Conservation (phyloP, 306 rosid species). For the Benincasa hispida region DNA sequence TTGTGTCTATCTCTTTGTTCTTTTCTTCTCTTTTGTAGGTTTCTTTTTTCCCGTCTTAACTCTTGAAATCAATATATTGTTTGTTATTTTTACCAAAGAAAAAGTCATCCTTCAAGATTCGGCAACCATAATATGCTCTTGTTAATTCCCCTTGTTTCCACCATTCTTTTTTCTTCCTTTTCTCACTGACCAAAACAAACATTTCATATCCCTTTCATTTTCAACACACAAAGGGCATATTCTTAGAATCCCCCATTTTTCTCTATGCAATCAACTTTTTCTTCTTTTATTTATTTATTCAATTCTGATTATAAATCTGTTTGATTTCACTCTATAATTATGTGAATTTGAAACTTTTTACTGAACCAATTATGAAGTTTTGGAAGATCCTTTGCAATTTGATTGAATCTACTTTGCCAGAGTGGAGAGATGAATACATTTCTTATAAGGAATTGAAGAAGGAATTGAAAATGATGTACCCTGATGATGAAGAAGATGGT, state of each 20-base stretch:
- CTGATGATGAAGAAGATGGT: slow-evolving; percentile 11
- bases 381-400: slow-evolving; percentile 57
- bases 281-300: not conserved
- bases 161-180: too few relatives aligned
- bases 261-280: not conserved
- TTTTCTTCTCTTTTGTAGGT: not conserved
- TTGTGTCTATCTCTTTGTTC: not conserved
- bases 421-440: slow-evolving; percentile 73
- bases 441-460: slow-evolving; percentile 73
- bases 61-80: too few relatives aligned
- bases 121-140: not conserved
- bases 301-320: not conserved
- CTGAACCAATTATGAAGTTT: too few relatives aligned
- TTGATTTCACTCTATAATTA: not conserved
- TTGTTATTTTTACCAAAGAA: not conserved
- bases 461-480: slow-evolving; percentile 54
- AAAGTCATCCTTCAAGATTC: not conserved
- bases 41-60: too few relatives aligned
- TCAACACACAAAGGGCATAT: not conserved
- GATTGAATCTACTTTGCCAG: slow-evolving; percentile 67
- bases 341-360: not conserved
- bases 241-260: not conserved
- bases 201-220: not conserved
- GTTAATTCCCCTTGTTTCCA: not conserved
- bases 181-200: too few relatives aligned